Base-by-base conservation (phyloP, 495 filamentous ascomycete genomes). In the Penicillium maclennaniae region DNA sequence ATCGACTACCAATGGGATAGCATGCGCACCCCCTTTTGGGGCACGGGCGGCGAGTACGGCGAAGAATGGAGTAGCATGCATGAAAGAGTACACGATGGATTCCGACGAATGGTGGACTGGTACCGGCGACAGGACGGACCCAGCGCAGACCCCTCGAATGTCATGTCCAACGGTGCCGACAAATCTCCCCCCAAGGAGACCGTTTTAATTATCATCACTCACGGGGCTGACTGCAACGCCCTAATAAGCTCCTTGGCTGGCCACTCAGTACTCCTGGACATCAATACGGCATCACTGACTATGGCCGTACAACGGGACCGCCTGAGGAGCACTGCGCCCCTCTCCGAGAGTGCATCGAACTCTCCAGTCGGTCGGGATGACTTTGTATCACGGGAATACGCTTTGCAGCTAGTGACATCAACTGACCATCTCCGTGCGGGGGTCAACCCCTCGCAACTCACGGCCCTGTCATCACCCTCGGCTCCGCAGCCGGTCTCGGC, bases 31-130 rank as follows among this genome's bases (percentile, higher is more conserved):
- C 83, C 87, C 0, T 77, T 83, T 25, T 96, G 92, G 86, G 93
- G 91, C 14, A 80, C 88, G 56, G 93, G 93, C 0, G 95, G 91
- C 10, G 81, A 87, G 20, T 87, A 88, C 54, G 91, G 88, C 0
- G 93, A 99, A 63, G 93, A 97, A 70, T 99, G 93, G 93, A 86
- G 89, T 36, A 68, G 79, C 4, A 97, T 99, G 92, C 95, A 97
- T 65, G 86, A 83, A 62, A 80, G 93, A 19, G 93, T 97, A 52
- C 79, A 88, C 28, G 81, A 78, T 53, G 92, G 92, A 1, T 68
- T 95, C 46, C 80, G 86, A 46, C 76, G 79, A 15, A 79, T 97
- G 76, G 71, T 97, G 2, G 71, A 81, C 43, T 96, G 90, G 90
- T 97, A 97, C 57, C 79, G 82, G 19, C 27, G 45, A 12, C 40